Conservation (phyloP, 2,329 filamentous ascomycete genomes). For the Aspergillus amoenus region DNA sequence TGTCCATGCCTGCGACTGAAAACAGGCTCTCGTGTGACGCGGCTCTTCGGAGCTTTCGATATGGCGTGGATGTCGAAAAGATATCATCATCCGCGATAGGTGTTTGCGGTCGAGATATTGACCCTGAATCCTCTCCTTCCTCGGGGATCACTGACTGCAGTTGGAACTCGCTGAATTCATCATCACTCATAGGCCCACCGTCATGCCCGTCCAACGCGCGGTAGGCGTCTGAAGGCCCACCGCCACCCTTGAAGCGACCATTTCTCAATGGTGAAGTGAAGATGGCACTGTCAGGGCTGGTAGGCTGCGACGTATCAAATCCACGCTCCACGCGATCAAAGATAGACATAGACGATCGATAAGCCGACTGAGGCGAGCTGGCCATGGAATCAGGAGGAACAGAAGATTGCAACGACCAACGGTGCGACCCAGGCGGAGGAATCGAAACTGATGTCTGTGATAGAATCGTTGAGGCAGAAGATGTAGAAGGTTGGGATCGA, state of each 20-base stretch:
- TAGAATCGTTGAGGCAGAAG: conserved; percentile 59
- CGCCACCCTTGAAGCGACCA: conserved; percentile 58
- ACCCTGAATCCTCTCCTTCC: conserved; percentile 35
- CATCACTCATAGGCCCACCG: conserved; percentile 13
- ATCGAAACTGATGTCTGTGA: conserved; percentile 62
- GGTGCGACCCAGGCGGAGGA: conserved; percentile 45
- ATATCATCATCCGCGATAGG: conserved; percentile 21
- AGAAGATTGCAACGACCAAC: conserved; percentile 42
- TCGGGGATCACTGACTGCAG: conserved; percentile 39
- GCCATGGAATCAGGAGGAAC: conserved; percentile 62
- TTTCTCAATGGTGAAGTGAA: conserved; percentile 64
- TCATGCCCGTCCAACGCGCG: conserved; percentile 29
- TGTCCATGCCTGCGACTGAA: conserved; percentile 83
- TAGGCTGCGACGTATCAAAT: conserved; percentile 69
- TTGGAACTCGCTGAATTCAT: conserved; percentile 21
- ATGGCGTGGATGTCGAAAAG: conserved; percentile 25
- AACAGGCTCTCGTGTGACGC: conserved; percentile 86
- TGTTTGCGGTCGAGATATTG: conserved; percentile 13
- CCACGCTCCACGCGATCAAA: conserved; percentile 72
- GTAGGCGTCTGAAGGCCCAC: conserved; percentile 56
- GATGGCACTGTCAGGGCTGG: conserved; percentile 76
- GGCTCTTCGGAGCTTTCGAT: conserved; percentile 60
- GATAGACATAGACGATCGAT: conserved; percentile 64
- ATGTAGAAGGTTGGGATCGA: conserved; percentile 39
- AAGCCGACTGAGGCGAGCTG: conserved; percentile 76